Evolutionary conservation across 2,329 filamentous ascomycete species (phyloP).

Genomic region (Raffaelea arxii): DNA sequence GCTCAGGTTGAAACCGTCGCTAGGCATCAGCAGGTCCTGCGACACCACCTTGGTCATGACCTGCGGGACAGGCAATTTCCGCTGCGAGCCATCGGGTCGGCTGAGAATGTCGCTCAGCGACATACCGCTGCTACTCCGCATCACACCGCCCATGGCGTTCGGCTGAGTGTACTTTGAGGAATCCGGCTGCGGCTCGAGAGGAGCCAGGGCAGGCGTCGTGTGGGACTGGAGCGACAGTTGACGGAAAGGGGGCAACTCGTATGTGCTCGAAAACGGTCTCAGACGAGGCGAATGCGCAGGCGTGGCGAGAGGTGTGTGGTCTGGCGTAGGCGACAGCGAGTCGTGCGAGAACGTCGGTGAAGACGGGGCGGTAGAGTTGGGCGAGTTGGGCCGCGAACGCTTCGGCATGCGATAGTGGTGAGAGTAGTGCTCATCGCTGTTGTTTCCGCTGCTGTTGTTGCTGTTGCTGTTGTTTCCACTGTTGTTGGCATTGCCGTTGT

Average conservation of each 20-base stretch:
- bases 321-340: slow-evolving; percentile 87
- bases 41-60: slow-evolving; percentile 75
- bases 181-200: slow-evolving; percentile 48
- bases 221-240: slow-evolving; percentile 41
- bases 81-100: slow-evolving; percentile 73
- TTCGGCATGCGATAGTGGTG: slow-evolving; percentile 65
- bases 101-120: slow-evolving; percentile 90
- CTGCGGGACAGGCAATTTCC: slow-evolving; percentile 85
- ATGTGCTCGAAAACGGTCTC: slow-evolving; percentile 63
- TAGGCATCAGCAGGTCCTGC: slow-evolving; percentile 68
- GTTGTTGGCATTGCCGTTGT: background rate
- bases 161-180: slow-evolving; percentile 25
- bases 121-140: slow-evolving; percentile 55
- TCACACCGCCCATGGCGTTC: slow-evolving; percentile 44
- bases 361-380: slow-evolving; percentile 89
- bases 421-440: slow-evolving; percentile 65
- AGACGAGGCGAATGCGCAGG: slow-evolving; percentile 91
- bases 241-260: slow-evolving; percentile 78
- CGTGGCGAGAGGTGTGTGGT: slow-evolving; percentile 96
- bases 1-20: slow-evolving; percentile 56
- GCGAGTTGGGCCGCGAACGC: slow-evolving; percentile 85
- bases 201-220: slow-evolving; percentile 45
- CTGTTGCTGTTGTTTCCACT: slow-evolving; percentile 41
- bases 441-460: slow-evolving; percentile 17
- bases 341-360: slow-evolving; percentile 96